Conservation (phyloP, 2,329 filamentous ascomycete genomes). For the Tympanopsis confertula region DNA sequence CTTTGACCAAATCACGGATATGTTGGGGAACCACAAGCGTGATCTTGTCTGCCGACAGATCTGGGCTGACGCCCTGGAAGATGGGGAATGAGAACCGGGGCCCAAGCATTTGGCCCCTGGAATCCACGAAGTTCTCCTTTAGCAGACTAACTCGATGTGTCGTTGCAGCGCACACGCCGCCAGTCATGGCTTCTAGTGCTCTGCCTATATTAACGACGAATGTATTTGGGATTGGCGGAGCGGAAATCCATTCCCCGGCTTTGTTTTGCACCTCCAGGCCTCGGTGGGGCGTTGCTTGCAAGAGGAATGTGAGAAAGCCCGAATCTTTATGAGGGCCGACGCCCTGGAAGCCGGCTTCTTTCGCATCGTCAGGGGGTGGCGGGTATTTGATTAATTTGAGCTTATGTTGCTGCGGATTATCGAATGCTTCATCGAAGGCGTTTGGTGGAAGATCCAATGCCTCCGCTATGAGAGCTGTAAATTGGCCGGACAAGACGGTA, state of each 20-base stretch:
- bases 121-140: slow-evolving; percentile 45
- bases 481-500: slow-evolving; percentile 59
- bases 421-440: slow-evolving; percentile 73
- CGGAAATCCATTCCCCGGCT: slow-evolving; percentile 69
- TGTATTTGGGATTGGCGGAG: slow-evolving; percentile 62
- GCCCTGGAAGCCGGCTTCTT: no score
- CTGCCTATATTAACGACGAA: slow-evolving; percentile 82
- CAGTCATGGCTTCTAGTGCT: slow-evolving; percentile 73
- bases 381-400: slow-evolving; percentile 84
- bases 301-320: slow-evolving; percentile 71
- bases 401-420: slow-evolving; percentile 65
- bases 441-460: slow-evolving; percentile 59
- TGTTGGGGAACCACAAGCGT: slow-evolving; percentile 42
- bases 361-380: not conserved
- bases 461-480: slow-evolving; percentile 73
- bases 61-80: slow-evolving; percentile 75
- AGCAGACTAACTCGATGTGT: slow-evolving; percentile 48
- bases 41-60: slow-evolving; percentile 70
- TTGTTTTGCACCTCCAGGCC: slow-evolving; percentile 79
- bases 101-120: slow-evolving; percentile 56
- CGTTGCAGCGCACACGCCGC: slow-evolving; percentile 70
- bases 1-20: slow-evolving; percentile 50
- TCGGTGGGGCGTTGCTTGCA: slow-evolving; percentile 66
- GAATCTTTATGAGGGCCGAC: slow-evolving; percentile 77
- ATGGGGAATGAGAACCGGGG: slow-evolving; percentile 73